These are phyloP conservation scores for Ustilaginoidea virens DNA, from an alignment of 2,329 filamentous ascomycete species.

Conservation along the genomic window DNA sequence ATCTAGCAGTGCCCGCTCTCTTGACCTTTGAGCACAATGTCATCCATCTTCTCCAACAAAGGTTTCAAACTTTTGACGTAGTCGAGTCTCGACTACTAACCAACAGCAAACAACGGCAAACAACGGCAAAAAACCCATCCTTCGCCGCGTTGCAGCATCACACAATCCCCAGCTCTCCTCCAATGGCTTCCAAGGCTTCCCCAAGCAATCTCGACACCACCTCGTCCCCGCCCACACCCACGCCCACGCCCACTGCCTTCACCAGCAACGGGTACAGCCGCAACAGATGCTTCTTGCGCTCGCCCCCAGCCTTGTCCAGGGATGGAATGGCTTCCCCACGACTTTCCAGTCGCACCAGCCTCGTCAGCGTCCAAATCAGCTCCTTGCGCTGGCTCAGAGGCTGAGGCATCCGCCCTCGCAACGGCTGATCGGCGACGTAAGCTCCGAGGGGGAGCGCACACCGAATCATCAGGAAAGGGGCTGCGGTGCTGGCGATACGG, in stretches of 20 bases:
- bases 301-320: slow-evolving; percentile 32
- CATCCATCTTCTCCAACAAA: no score
- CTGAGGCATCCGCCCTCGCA: slow-evolving; percentile 79
- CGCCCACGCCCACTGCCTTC: slow-evolving; percentile 37
- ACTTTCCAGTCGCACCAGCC: slow-evolving; percentile 51
- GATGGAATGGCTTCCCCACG: slow-evolving; percentile 55
- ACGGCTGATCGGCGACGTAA: slow-evolving; percentile 81
- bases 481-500: slow-evolving; percentile 57
- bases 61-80: no score
- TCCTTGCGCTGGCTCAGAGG: slow-evolving; percentile 69
- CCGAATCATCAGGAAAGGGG: slow-evolving; percentile 70
- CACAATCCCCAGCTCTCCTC: slow-evolving; percentile 27
- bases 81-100: no score
- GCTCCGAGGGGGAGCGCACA: slow-evolving; percentile 66
- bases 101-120: no score
- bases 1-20: no score
- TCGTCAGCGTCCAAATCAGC: slow-evolving; percentile 53
- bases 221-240: slow-evolving; percentile 41
- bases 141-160: no score
- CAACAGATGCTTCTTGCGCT: slow-evolving; percentile 58
- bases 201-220: slow-evolving; percentile 41
- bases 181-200: slow-evolving; percentile 46
- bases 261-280: slow-evolving; percentile 67
- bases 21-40: no score
- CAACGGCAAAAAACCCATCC: no score